Percentiles rank a stretch among this genome's conserved stretches.
phyloP scores from a whole-genome alignment of 139 green algal genomes.

The Auxenochlorella protothecoides region DNA sequence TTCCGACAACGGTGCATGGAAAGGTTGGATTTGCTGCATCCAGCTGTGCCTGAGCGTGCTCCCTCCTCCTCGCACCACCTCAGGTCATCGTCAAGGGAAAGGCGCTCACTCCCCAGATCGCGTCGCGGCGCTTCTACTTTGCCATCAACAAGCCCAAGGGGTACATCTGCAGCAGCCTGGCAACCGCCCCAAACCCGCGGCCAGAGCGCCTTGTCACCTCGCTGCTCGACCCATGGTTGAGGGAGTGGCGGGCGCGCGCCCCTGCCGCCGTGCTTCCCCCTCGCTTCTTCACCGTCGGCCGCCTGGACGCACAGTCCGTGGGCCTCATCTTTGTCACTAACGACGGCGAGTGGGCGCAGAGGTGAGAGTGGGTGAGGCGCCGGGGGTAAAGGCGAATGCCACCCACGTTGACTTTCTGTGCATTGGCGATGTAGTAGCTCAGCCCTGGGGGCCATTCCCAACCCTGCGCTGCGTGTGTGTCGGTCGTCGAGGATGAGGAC shows the following conservation, averaged over 20 bases:
- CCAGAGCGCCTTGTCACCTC: conserved; percentile 19
- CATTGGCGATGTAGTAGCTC: too few species aligned
- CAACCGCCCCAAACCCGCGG: neutral
- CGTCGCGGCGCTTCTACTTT: conserved; percentile 32
- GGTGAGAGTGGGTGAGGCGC: neutral
- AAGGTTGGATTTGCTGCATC: too few species aligned
- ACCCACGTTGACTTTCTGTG: too few species aligned
- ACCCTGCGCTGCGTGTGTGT: too few species aligned
- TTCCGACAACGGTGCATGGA: too few species aligned
- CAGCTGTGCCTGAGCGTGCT: too few species aligned
- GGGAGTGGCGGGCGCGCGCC: conserved; percentile 17
- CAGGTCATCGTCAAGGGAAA: conserved; percentile 2
- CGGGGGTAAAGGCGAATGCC: neutral
- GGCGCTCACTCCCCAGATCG: neutral
- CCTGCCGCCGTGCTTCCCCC: conserved; percentile 38
- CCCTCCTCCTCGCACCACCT: too few species aligned
- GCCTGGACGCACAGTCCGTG: conserved; percentile 77
- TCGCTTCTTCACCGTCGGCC: conserved; percentile 87
- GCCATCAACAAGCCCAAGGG: conserved; percentile 74
- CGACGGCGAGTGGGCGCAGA: conserved; percentile 78
- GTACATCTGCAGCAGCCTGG: conserved; percentile 55
- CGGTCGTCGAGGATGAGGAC: too few species aligned
- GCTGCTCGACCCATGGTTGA: conserved; percentile 25
- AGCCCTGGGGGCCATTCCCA: too few species aligned
- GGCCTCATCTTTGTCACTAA: conserved; percentile 95